Evolutionary conservation across 257 asterid species (phyloP).

Genomic region (Nicotiana attenuata): DNA sequence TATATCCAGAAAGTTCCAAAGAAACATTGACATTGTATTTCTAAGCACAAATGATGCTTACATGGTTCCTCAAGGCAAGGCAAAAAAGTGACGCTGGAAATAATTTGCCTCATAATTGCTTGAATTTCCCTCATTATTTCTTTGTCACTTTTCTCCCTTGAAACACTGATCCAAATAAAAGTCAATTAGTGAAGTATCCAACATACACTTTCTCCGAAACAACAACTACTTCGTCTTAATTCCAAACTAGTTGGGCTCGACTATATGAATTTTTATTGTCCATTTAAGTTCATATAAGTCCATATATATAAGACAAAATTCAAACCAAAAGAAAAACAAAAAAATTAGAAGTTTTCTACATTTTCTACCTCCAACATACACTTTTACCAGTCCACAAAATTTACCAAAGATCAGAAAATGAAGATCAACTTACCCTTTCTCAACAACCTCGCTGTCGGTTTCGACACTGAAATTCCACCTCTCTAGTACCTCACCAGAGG

Average conservation of each 20-base stretch:
- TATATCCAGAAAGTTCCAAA: background rate
- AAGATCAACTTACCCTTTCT: slow-evolving; percentile 58
- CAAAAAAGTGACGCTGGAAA: slow-evolving; percentile 91
- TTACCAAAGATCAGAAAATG: background rate
- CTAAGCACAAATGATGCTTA: slow-evolving; percentile 24
- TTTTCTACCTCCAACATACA: background rate
- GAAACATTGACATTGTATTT: background rate
- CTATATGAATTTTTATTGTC: background rate
- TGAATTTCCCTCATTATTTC: slow-evolving; percentile 97
- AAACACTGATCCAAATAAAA: slow-evolving; percentile 32
- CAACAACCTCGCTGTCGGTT: slow-evolving; percentile 75
- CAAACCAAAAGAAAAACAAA: too few relatives aligned
- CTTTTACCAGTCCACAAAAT: background rate
- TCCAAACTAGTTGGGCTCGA: background rate
- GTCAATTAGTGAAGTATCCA: background rate
- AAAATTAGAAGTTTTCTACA: background rate
- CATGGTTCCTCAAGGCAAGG: slow-evolving; percentile 96
- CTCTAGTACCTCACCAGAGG: slow-evolving; percentile 78
- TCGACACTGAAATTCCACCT: slow-evolving; percentile 96
- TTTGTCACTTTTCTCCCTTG: slow-evolving; percentile 90
- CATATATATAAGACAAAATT: too few relatives aligned
- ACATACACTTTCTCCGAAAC: background rate
- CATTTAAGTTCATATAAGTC: background rate
- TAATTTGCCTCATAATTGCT: slow-evolving; percentile 95
- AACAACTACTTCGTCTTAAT: background rate